These are phyloP conservation scores for Chaetomium globosum DNA, from an alignment of 2,329 filamentous ascomycete species.

Conservation along the genomic window DNA sequence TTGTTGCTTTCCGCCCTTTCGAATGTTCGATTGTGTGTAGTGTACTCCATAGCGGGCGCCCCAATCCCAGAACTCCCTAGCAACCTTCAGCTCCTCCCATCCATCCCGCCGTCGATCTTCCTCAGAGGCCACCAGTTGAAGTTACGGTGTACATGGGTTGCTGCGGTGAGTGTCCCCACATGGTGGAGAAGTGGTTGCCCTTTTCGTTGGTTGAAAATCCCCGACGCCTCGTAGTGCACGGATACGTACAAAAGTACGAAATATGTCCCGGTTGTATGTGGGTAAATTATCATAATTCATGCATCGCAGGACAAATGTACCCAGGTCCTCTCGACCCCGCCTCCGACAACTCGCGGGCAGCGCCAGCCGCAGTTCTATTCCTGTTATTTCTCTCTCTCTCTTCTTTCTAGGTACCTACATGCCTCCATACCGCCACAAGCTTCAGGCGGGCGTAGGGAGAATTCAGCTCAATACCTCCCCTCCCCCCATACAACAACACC, in stretches of 20 bases:
- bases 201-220: constrained; percentile 24
- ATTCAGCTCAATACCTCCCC: background rate
- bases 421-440: background rate
- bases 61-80: background rate
- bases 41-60: too few species aligned
- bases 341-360: constrained; percentile 4
- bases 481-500: background rate
- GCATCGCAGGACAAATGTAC: background rate
- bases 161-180: background rate
- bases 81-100: background rate
- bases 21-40: background rate
- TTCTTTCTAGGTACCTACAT: background rate
- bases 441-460: background rate
- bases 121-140: background rate
- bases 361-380: constrained; percentile 13
- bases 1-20: background rate
- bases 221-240: constrained; percentile 4
- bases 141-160: constrained; percentile 4
- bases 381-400: constrained; percentile 11
- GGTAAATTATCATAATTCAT: constrained; percentile 13
- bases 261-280: background rate
- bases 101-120: background rate
- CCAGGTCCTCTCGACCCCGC: constrained; percentile 12
- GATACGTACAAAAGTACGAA: background rate
- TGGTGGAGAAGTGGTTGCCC: background rate